Evolutionary conservation across 371 early-diverging fungal genomes (phyloP), one percentile per base, ranked within the genome.

Genomic region (Mucor irregularis): DNA sequence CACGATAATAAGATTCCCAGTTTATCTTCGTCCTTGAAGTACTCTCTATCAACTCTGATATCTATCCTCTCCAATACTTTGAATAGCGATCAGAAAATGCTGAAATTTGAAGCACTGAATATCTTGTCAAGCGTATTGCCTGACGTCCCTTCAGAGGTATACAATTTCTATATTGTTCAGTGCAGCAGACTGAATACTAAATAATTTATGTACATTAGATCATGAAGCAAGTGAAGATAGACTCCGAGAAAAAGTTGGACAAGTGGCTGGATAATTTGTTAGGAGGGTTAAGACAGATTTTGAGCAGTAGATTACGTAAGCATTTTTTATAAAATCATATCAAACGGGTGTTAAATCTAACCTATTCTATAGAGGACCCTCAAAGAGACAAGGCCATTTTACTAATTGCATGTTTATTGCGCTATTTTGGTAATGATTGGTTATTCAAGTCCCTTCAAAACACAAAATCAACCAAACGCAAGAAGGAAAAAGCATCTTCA

Each of bases 401-500:
- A 7, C 48, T 68, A 4, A 61, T 55, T 3, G 56, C 69, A 0
- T 65, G 62, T 49, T 55, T 74, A 7, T 52, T 79, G 10, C 68
- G 69, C 8, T 56, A 68, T 22, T 71, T 75, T 63, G 79, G 74
- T 5, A 58, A 72, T 6, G 64, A 73, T 22, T 79, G 79, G 79
- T 43, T 79, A 16, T 79, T 79, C 29, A 50, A 66, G 9, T 64
- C 64, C 4, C 48, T 75, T 2, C 43, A 57, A 46, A 47, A 65
- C 7, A 73, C 71, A 2, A 61, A 62, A 59, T n/a, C 45, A 11
- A 43, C 62, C 7, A 55, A 53, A 35, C 52, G 69, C 19, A 43
- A 47, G 47, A 66, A 63, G 16, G 69, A 65, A 42, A 68, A 69
- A 44, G 54, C 64, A 4, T 11, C 48, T 2, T 26, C 39, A 0